Evolutionary conservation across 495 filamentous ascomycete genomes (phyloP).

Genomic region (Talaromyces liani): DNA sequence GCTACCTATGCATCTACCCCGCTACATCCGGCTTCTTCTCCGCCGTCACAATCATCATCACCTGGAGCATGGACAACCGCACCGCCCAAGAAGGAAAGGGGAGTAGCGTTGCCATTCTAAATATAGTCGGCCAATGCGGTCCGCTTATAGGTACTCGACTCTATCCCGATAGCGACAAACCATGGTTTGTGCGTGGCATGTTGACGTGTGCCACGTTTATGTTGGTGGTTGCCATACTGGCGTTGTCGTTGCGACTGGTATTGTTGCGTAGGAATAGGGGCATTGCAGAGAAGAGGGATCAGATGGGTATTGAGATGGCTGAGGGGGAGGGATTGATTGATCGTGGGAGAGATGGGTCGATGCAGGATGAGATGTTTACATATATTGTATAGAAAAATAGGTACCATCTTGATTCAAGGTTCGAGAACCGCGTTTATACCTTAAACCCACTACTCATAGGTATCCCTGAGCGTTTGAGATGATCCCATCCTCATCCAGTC

Average conservation of each 20-base stretch:
- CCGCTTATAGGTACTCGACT: slow-evolving; percentile 54
- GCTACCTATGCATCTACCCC: slow-evolving; percentile 52
- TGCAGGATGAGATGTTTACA: slow-evolving; percentile 4
- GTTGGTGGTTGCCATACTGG: slow-evolving; percentile 40
- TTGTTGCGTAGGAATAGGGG: slow-evolving; percentile 35
- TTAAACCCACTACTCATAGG: background rate
- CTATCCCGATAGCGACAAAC: slow-evolving; percentile 49
- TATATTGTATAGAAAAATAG: slow-evolving; percentile 9
- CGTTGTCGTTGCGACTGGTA: slow-evolving; percentile 36
- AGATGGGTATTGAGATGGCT: slow-evolving; percentile 21
- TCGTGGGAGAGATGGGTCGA: background rate
- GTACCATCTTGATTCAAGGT: background rate
- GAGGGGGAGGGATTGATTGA: slow-evolving; percentile 10
- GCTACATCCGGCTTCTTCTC: slow-evolving; percentile 55
- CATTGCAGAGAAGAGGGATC: slow-evolving; percentile 11
- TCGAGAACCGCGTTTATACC: background rate
- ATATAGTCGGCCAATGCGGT: slow-evolving; percentile 55
- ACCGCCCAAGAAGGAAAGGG: slow-evolving; percentile 47
- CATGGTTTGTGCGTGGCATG: slow-evolving; percentile 55
- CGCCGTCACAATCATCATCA: slow-evolving; percentile 54
- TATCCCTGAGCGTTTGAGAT: too few species aligned
- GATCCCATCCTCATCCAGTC: background rate
- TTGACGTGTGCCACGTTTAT: slow-evolving; percentile 51
- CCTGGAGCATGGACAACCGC: slow-evolving; percentile 60
- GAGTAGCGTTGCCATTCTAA: slow-evolving; percentile 49